Conservation (phyloP, 2,329 filamentous ascomycete species). For the Aspergillus sp. region DNA sequence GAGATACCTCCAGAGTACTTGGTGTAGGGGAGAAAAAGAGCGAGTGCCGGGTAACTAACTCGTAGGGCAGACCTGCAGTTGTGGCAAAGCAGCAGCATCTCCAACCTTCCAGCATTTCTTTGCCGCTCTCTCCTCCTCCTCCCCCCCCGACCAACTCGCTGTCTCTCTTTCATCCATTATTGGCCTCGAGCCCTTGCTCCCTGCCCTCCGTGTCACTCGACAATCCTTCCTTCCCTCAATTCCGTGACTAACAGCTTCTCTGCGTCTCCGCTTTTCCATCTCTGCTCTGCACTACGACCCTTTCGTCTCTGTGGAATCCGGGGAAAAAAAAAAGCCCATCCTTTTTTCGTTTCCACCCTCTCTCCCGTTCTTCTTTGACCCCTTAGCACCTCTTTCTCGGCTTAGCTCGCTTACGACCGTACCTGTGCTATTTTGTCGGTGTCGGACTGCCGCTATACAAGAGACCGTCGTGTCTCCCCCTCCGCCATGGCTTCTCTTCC, state of each 20-base stretch:
- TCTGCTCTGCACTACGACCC: constrained; percentile 15
- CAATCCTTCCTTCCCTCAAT: constrained; percentile 10
- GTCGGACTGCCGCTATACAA: constrained; percentile 6
- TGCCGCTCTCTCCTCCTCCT: background rate
- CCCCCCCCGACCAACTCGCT: background rate
- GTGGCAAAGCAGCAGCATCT: background rate
- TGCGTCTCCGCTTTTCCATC: constrained; percentile 8
- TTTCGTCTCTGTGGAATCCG: constrained; percentile 17
- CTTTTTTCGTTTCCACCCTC: constrained; percentile 4
- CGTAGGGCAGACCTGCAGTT: no score
- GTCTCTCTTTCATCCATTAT: constrained; percentile 1
- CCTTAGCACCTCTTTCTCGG: no score
- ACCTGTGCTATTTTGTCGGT: no score
- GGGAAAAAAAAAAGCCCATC: constrained; percentile 22
- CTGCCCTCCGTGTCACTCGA: constrained; percentile 1
- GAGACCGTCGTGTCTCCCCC: constrained; percentile 8
- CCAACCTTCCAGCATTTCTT: background rate
- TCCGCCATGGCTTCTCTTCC: constrained; percentile 22
- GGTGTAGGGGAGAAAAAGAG: no score
- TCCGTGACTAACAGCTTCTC: constrained; percentile 30
- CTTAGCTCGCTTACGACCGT: no score
- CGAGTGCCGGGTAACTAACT: no score
- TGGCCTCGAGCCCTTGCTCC: no score
- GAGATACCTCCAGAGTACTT: no score
- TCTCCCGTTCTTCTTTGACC: constrained; percentile 4